Percentiles rank a stretch among this genome's conserved stretches.
Evolutionary conservation across 2,329 filamentous ascomycete species (phyloP).

Genomic region (Phialophora macrospora): DNA sequence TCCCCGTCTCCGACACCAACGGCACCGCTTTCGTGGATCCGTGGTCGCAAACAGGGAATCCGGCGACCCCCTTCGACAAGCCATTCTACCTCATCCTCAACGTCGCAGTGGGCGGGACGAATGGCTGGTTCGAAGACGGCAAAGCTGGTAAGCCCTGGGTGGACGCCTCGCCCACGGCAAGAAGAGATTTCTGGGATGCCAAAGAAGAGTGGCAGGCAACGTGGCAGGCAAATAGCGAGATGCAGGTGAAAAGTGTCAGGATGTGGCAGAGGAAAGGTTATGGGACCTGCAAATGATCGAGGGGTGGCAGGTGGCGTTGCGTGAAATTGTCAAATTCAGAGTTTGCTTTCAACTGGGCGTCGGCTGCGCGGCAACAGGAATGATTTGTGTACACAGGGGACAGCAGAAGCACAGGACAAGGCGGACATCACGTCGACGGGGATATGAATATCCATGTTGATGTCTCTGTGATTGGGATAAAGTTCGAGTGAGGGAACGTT

Average conservation of each 20-base stretch:
- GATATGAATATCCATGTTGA: background rate
- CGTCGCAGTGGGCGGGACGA: constrained; percentile 75
- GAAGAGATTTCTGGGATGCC: constrained; percentile 76
- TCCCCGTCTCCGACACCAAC: constrained; percentile 67
- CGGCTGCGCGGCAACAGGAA: background rate
- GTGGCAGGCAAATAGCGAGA: constrained; percentile 73
- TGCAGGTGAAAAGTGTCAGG: constrained; percentile 71
- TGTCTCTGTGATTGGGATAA: background rate
- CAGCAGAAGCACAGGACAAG: background rate
- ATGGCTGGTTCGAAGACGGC: constrained; percentile 82
- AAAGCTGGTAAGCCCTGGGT: constrained; percentile 77
- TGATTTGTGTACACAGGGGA: background rate
- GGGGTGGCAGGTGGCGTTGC: background rate
- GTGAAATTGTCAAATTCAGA: background rate
- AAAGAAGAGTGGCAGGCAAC: constrained; percentile 70
- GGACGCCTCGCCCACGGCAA: constrained; percentile 68
- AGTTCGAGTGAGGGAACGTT: background rate
- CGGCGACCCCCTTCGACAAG: constrained; percentile 75
- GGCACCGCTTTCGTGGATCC: constrained; percentile 67
- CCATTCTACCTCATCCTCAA: constrained; percentile 77
- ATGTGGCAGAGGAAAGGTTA: constrained; percentile 66
- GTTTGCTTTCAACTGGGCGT: background rate
- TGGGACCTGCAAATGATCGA: constrained; percentile 27
- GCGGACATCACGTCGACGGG: background rate
- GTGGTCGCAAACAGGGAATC: constrained; percentile 66